Base-by-base conservation (phyloP, 441 rosid species). In the Cnidoscolus chayamansa region DNA sequence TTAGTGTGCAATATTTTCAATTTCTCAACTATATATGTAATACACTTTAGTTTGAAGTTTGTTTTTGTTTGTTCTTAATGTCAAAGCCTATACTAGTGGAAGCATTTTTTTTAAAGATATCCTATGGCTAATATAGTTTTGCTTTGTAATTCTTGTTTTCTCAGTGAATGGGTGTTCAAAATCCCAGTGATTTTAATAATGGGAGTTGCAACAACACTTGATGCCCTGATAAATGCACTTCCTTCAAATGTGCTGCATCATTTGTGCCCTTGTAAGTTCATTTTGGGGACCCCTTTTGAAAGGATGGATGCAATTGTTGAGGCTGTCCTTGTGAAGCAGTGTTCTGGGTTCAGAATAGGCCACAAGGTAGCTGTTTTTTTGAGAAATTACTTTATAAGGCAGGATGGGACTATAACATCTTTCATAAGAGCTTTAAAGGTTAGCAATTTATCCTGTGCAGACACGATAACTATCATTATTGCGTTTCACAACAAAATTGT, bases 401-500 rank as follows among this genome's bases (percentile, higher is more conserved):
- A 88, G 76, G 97, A 92, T 84, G 99, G 99, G 76, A 89, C 98
- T 7, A 68, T 93, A 70, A 91, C 94, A 73, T 86, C 98, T 65
- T 91, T 95, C 73, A 74, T 91, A 60, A 88, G 89, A 86, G 88
- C 93, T 73, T 81, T 95, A 68, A 95, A 95, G 98, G 98, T 94
- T 68, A 32, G 82, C 67, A 68, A 74, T 75, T 67, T 64, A 47
- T 70, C 54, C 68, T 17, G 16, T 51, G 25, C 67, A 60, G n/a
- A 70, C 55, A 12, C 40, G 63, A 49, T 59, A 54, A 62, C 32
- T 20, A 32, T 59, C 30, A 73, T 25, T 48, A 13, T 35, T 58
- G 20, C 40, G 37, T 30, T 45, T 35, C 67, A 19, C n/a, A 30
- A 8, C 71, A 54, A 25, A 25, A 25, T 66, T 65, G 63, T 72